Percentiles rank a stretch among this genome's conserved stretches.
Evolutionary conservation across 2,329 filamentous ascomycete species (phyloP).

Genomic region (Aureobasidium leucospermi): DNA sequence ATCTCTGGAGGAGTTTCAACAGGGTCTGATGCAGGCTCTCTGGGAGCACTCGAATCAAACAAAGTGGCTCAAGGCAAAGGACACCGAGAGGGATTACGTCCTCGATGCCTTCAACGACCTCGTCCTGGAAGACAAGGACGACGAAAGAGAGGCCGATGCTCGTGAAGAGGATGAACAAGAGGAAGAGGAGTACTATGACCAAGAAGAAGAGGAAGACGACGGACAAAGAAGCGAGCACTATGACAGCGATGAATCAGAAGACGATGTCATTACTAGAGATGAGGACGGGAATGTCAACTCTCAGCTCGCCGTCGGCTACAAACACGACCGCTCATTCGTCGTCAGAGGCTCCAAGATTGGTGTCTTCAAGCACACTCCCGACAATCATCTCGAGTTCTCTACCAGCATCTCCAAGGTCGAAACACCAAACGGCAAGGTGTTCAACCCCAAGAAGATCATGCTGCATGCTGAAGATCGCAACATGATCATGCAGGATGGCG

Average conservation of each 20-base stretch:
- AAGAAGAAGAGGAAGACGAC: constrained; percentile 58
- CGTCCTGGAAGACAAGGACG: constrained; percentile 67
- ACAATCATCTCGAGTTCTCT: constrained; percentile 90
- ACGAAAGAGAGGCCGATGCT: constrained; percentile 46
- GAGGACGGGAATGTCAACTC: constrained; percentile 83
- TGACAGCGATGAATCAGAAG: constrained; percentile 71
- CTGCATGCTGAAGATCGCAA: constrained; percentile 84
- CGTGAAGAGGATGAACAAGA: constrained; percentile 49
- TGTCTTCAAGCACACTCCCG: constrained; percentile 91
- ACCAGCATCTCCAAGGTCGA: constrained; percentile 96
- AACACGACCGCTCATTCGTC: constrained; percentile 93
- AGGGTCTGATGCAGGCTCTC: constrained; percentile 87
- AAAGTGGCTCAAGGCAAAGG: constrained; percentile 91
- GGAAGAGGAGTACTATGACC: constrained; percentile 52
- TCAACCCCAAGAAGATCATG: constrained; percentile 96
- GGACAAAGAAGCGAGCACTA: constrained; percentile 65
- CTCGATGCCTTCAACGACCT: constrained; percentile 92
- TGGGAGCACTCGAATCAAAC: constrained; percentile 94
- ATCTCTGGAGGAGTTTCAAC: constrained; percentile 78
- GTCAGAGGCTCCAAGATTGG: constrained; percentile 97
- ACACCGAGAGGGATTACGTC: constrained; percentile 88
- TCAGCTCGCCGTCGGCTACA: constrained; percentile 90
- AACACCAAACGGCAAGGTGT: constrained; percentile 76
- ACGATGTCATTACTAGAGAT: constrained; percentile 60
- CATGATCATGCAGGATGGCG: constrained; percentile 75